phyloP scores from a whole-genome alignment of 192 early-diverging fungal species.

The Backusella australiensis region DNA sequence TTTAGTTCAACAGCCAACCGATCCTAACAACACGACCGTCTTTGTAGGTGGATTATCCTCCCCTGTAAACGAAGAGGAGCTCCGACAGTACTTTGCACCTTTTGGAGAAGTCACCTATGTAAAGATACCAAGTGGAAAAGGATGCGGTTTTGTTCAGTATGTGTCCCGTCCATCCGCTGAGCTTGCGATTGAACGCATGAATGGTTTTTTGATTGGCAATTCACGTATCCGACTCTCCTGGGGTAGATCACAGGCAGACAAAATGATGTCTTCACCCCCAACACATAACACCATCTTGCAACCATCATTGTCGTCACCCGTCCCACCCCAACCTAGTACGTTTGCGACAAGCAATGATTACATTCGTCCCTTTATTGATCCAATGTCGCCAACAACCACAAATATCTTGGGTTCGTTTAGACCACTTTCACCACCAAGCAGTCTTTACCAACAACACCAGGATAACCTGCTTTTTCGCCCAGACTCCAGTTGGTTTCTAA shows the following conservation, averaged over 20 bases:
- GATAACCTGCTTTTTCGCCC: background rate
- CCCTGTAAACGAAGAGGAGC: constrained; percentile 82
- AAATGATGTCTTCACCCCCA: background rate
- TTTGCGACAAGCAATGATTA: background rate
- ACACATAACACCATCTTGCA: background rate
- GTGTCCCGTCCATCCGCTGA: constrained; percentile 85
- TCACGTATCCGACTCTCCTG: constrained; percentile 52
- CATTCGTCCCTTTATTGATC: background rate
- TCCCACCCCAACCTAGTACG: background rate
- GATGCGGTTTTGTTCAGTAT: constrained; percentile 95
- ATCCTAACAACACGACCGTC: constrained; percentile 93
- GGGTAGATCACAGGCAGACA: constrained; percentile 46
- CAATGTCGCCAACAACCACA: background rate
- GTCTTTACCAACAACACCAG: background rate
- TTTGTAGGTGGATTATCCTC: constrained; percentile 92
- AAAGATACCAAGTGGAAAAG: constrained; percentile 92
- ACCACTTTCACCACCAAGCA: constrained; percentile 8
- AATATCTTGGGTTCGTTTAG: background rate
- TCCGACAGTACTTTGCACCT: constrained; percentile 74
- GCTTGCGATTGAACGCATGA: constrained; percentile 85
- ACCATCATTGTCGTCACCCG: too few relatives aligned
- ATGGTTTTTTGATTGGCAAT: constrained; percentile 76
- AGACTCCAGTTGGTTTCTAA: background rate
- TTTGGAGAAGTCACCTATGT: constrained; percentile 92
- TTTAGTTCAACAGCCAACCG: constrained; percentile 43